These are phyloP conservation scores for Luffa acutangula DNA, from an alignment of 306 rosid species.

Conservation along the genomic window DNA sequence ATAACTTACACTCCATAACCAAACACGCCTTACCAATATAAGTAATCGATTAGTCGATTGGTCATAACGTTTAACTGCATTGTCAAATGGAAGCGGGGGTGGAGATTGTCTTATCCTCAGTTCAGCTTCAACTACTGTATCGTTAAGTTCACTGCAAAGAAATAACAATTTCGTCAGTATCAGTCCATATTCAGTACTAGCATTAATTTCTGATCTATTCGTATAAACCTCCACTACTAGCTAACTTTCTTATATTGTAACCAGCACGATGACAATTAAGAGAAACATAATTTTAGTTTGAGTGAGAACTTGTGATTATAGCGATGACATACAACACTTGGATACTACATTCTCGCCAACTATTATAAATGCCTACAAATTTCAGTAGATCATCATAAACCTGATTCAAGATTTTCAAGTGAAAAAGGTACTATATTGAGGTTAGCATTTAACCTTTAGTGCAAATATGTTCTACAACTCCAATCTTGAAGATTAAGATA, in stretches of 20 bases:
- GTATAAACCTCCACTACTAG: neutral
- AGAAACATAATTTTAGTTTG: neutral
- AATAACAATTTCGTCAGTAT: neutral
- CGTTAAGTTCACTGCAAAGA: slow-evolving; percentile 68
- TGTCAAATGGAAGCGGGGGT: slow-evolving; percentile 47
- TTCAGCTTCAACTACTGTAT: slow-evolving; percentile 61
- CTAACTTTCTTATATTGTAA: neutral
- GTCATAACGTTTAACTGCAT: slow-evolving; percentile 44
- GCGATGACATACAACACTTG: neutral
- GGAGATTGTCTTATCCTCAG: slow-evolving; percentile 33
- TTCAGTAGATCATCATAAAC: neutral
- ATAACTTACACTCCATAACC: neutral
- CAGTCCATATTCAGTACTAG: neutral
- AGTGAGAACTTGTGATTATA: neutral
- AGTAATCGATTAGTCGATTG: slow-evolving; percentile 68
- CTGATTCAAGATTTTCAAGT: neutral
- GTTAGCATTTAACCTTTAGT: neutral
- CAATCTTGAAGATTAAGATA: neutral
- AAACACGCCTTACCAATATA: slow-evolving; percentile 53
- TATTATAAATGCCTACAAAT: neutral
- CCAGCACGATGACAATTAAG: neutral
- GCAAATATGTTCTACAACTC: neutral
- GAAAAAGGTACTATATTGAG: neutral
- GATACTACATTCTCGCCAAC: neutral
- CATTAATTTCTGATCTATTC: neutral